Evolutionary conservation across 2,329 filamentous ascomycete genomes (phyloP), one percentile per base, ranked within the genome.

Genomic region (Verticillium tricorpus): DNA sequence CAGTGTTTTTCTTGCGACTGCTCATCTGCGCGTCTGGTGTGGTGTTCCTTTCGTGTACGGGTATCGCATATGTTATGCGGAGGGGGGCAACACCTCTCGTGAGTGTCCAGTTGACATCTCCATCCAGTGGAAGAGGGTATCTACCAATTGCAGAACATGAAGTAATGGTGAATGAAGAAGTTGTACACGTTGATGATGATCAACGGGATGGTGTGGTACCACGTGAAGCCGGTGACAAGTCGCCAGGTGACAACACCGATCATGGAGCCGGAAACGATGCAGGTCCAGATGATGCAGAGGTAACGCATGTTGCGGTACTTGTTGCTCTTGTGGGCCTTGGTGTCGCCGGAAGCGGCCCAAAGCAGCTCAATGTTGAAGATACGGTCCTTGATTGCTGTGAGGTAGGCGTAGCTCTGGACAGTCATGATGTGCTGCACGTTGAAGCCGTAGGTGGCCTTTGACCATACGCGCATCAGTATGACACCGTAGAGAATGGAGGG

Each of bases 251-350:
- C 72, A 3, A 73, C 76, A 22, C 71, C 68, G 52, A 74, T 65
- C 64, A 77, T 70, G 15, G 70, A 71, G 2, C 72, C 73, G 9
- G 73, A 64, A n/a, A 71, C 69, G 7, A 67, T 55, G 4, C 74
- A 63, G 11, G 69, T 75, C 76, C 76, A 78, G 32, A 71, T 54
- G 67, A 73, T 75, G 61, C 73, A 74, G 5, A 78, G 68, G 12
- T 77, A 67, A 11, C 76, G 70, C 76, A 78, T 78, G 64, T 78
- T 77, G 61, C 75, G 70, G 64, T 77, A 78, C 67, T 77, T 77
- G 71, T 77, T 72, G 66, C 71, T 75, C 68, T 73, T 77, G 66
- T 77, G 75, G 2, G 73, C 74, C 63, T 77, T 77, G 34, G 69
- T 69, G 61, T 78, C 75, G 9, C 76, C 76, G 2, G 70, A 74